Percentiles rank a stretch among this genome's conserved stretches.
Evolutionary conservation across 2,329 filamentous ascomycete species (phyloP).

Genomic region (Bertia moriformis): DNA sequence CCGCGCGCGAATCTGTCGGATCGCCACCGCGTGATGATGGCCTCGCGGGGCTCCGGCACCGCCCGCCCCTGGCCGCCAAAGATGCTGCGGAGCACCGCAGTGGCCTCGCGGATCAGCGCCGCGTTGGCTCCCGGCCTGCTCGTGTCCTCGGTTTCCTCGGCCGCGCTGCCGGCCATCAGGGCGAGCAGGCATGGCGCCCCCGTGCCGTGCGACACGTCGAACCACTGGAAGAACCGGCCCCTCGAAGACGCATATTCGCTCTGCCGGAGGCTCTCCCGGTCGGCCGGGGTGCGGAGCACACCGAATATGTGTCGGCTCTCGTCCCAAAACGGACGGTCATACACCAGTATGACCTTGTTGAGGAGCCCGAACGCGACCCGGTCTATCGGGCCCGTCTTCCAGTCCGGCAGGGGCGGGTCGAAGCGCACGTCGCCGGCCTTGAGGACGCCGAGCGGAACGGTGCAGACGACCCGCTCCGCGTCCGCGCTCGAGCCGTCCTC

Average conservation of each 20-base stretch:
- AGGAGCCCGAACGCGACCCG: constrained; percentile 84
- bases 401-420: constrained; percentile 73
- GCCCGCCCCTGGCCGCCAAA: constrained; percentile 51
- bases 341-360: constrained; percentile 90
- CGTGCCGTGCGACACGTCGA: constrained; percentile 82
- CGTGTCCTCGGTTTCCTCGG: constrained; percentile 69
- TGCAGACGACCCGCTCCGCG: constrained; percentile 84
- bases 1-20: constrained; percentile 82
- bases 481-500: constrained; percentile 63
- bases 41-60: constrained; percentile 72
- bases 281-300: constrained; percentile 61
- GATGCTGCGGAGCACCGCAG: constrained; percentile 59
- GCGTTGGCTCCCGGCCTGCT: too few species aligned
- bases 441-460: constrained; percentile 77
- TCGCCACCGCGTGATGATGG: constrained; percentile 83
- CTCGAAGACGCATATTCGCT: constrained; percentile 64
- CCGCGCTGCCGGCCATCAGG: constrained; percentile 89
- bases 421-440: constrained; percentile 76
- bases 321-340: constrained; percentile 84
- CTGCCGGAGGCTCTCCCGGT: constrained; percentile 58
- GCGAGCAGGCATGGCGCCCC: constrained; percentile 79
- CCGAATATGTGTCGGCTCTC: constrained; percentile 83
- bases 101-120: constrained; percentile 67
- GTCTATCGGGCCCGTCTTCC: constrained; percentile 68
- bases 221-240: constrained; percentile 95